Conservation (phyloP, 345 rosid genomes). For the Passiflora organensis region DNA sequence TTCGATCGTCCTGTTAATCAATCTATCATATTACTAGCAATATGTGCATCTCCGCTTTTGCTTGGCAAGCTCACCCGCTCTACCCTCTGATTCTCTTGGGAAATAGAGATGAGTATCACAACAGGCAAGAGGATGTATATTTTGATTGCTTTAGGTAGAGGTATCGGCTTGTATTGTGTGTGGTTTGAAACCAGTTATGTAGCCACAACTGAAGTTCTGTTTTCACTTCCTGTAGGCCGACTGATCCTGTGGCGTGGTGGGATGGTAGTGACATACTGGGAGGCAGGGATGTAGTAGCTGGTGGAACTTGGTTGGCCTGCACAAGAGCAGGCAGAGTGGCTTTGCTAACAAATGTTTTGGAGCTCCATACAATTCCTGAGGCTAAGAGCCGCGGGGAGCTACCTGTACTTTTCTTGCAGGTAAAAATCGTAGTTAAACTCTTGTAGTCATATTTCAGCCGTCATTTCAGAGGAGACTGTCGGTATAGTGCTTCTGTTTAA, state of each 20-base stretch:
- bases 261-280: constrained; percentile 45
- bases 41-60: constrained; percentile 62
- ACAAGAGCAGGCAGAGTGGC: constrained; percentile 56
- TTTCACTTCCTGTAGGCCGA: too few species aligned
- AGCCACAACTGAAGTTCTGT: too few species aligned
- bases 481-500: too few species aligned
- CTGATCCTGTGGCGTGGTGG: constrained; percentile 62
- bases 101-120: constrained; percentile 69
- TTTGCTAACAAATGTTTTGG: constrained; percentile 60
- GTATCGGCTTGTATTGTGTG: too few species aligned
- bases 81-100: constrained; percentile 54
- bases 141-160: neutral
- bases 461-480: too few species aligned
- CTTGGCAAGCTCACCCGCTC: constrained; percentile 58
- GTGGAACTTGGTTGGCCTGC: constrained; percentile 75
- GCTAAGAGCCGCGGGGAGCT: constrained; percentile 62
- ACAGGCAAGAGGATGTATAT: constrained; percentile 33
- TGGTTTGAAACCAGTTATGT: too few species aligned
- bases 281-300: constrained; percentile 52
- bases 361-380: constrained; percentile 43
- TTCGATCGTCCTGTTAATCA: too few species aligned
- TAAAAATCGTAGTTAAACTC: too few species aligned
- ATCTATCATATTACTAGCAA: too few species aligned
- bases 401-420: constrained; percentile 63
- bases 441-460: neutral